Base-by-base conservation (phyloP, 2,329 filamentous ascomycete species). In the Rachicladosporium sp. region DNA sequence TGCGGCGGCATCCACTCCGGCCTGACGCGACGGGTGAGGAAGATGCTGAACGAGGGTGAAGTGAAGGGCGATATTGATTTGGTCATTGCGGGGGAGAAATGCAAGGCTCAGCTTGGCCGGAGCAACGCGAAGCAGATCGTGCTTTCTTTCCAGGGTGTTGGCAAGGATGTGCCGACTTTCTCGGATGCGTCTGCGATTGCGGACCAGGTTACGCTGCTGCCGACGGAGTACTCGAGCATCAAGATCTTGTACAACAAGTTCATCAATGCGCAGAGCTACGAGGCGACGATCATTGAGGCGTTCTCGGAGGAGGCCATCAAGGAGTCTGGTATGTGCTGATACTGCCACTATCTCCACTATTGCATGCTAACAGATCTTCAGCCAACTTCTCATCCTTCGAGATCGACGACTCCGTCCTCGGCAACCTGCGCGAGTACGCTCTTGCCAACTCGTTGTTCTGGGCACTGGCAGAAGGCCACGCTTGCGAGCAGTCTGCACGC, bases 211-310 rank as follows among this genome's bases (percentile, higher is more conserved):
- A 69, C 79, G 52, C 73, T 84, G 59, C 79, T 98, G 46, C 77
- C 83, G 49, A 78, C 73, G 61, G 83, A 96, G 54, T 98, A 98
- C 71, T 74, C 79, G 53, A 84, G 82, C 58, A 70, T 96, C 66
- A 80, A 93, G 74, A 91, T 98, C 58, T 68, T 98, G 60, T 93
- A 95, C 82, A 98, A 98, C 82, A 86, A 83, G 69, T 98, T 98
- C 74, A 61, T 95, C 71, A 96, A 96, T 67, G 89, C 89, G 52
- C 76, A 79, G 64, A 83, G 76, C 72, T 96, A 95, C 73, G 91
- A 96, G 72, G 70, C 89, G 45, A 69, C 71, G 58, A 65, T 75
- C 54, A 73, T 96, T 60, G 82, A 93, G 69, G 89, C 89, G 59
- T 98, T 81, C 77, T 93, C 86, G 45, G 87, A 93, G 73, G 89